Percentiles rank a stretch among this genome's conserved stretches.
Conservation (phyloP, 106 monocot genomes). For the Phalaenopsis equestris region DNA sequence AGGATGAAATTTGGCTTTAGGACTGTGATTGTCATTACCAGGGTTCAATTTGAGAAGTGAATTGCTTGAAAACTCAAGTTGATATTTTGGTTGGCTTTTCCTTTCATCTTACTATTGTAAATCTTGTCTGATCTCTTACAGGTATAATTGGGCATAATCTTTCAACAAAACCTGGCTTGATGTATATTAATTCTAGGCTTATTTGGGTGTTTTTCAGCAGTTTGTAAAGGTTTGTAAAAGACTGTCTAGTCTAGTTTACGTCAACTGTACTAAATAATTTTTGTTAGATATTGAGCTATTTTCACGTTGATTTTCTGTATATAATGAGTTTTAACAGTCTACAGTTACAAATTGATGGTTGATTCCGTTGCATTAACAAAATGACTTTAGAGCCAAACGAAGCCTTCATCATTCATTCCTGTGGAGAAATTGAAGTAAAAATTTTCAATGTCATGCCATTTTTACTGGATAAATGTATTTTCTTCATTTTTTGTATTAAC, state of each 20-base stretch:
- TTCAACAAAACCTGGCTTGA: no score
- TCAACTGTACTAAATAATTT: neutral
- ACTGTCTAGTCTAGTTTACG: no score
- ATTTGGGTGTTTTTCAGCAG: no score
- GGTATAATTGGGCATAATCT: neutral
- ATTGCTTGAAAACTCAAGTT: neutral
- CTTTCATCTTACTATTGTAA: neutral
- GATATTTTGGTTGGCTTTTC: neutral
- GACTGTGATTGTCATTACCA: neutral
- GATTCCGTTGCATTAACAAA: neutral
- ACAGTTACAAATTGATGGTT: neutral
- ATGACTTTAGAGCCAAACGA: no score
- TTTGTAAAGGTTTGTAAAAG: no score
- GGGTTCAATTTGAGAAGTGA: neutral
- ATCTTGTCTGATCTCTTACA: neutral
- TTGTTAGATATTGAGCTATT: neutral
- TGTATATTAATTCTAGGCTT: no score
- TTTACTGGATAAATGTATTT: no score
- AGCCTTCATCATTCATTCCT: no score
- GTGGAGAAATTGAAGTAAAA: no score
- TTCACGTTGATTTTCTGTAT: neutral
- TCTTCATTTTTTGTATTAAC: no score
- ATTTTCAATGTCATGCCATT: no score
- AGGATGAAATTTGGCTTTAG: conserved; percentile 6
- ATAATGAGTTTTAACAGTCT: neutral